Conservation (phyloP, 768 basidiomycete species). For the Hypholoma sublateritium region DNA sequence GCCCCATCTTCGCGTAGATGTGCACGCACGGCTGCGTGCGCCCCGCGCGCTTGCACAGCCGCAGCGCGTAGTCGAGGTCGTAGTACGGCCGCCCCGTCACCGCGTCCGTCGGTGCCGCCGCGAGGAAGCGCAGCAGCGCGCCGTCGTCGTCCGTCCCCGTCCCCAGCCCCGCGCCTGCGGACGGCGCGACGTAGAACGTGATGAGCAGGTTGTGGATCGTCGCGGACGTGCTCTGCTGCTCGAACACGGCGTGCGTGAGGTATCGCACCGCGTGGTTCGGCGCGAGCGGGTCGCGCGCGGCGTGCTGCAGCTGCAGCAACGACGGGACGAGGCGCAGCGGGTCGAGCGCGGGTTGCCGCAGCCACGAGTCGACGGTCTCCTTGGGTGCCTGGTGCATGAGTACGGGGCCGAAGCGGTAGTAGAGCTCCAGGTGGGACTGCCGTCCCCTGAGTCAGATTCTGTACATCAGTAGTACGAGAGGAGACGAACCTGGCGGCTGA, state of each 20-base stretch:
- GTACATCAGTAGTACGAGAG: neutral
- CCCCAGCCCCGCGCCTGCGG: constrained; percentile 22
- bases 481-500: constrained; percentile 76
- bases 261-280: constrained; percentile 90
- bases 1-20: constrained; percentile 96
- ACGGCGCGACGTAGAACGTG: constrained; percentile 72
- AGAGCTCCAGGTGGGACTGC: constrained; percentile 82
- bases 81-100: constrained; percentile 87
- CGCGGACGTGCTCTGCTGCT: constrained; percentile 75
- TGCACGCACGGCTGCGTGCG: constrained; percentile 90
- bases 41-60: constrained; percentile 82
- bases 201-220: constrained; percentile 94
- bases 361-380: constrained; percentile 91
- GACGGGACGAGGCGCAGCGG: constrained; percentile 88
- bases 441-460: constrained; percentile 2
- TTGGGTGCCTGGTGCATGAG: constrained; percentile 85
- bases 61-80: constrained; percentile 94
- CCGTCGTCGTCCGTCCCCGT: constrained; percentile 59
- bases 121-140: constrained; percentile 79
- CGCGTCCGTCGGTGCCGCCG: constrained; percentile 78
- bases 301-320: constrained; percentile 76
- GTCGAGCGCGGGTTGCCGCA: constrained; percentile 78
- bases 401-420: constrained; percentile 90
- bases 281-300: constrained; percentile 66
- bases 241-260: constrained; percentile 81